A percentile compares a stretch with the other conserved stretches of the same genome.
These are phyloP conservation scores for Acanthochlamys bracteata DNA, from an alignment of 106 monocot species.

Conservation along the genomic window DNA sequence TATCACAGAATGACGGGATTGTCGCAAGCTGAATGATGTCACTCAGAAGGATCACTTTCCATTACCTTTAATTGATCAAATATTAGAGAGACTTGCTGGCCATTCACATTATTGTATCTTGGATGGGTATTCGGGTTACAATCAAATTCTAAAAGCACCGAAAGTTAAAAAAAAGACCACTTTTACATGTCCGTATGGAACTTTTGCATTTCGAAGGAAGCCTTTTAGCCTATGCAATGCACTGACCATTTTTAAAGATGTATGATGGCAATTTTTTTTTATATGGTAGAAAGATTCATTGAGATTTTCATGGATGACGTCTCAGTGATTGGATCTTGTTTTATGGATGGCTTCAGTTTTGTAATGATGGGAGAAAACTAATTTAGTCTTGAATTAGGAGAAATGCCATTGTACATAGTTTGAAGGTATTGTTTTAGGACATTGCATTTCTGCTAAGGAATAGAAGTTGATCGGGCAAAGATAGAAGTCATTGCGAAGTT, in stretches of 20 bases:
- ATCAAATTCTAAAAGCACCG: slow-evolving; percentile 2
- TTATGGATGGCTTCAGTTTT: background rate
- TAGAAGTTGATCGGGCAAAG: background rate
- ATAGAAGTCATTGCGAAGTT: background rate
- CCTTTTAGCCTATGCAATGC: slow-evolving; percentile 3
- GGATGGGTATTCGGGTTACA: slow-evolving; percentile 2
- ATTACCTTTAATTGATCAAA: background rate
- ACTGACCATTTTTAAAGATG: slow-evolving; percentile 4
- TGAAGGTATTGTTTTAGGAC: background rate
- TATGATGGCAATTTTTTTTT: slow-evolving; percentile 5
- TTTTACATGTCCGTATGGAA: slow-evolving; percentile 2
- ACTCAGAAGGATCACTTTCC: slow-evolving; percentile 6
- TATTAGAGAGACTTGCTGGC: background rate
- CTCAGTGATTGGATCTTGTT: background rate
- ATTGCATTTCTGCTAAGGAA: background rate
- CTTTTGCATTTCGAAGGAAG: slow-evolving; percentile 8
- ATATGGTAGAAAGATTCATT: slow-evolving; percentile 3
- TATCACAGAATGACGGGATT: background rate
- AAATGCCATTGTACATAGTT: background rate
- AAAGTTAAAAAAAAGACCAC: slow-evolving; percentile 7
- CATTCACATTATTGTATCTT: background rate
- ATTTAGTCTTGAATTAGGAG: slow-evolving; percentile 2
- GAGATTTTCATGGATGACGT: slow-evolving; percentile 12
- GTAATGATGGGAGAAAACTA: background rate
- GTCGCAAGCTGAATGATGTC: slow-evolving; percentile 2